Base-by-base conservation (phyloP, 2,329 filamentous ascomycete species). In the Monilinia vaccinii-corymbosi region DNA sequence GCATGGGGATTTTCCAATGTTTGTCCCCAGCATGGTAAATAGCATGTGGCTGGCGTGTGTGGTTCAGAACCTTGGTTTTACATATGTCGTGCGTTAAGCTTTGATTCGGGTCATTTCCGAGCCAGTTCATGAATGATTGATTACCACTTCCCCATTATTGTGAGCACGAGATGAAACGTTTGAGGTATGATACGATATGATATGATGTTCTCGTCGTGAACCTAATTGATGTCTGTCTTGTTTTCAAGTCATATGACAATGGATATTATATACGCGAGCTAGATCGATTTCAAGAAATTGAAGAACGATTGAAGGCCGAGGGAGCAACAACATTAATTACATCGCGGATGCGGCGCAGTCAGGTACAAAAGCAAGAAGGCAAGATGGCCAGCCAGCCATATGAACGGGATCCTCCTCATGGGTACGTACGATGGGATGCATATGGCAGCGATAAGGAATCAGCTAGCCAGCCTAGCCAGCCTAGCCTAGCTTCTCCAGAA, bases 1-100 rank as follows among this genome's bases (percentile, higher is more conserved):
- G n/a, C n/a, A n/a, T n/a, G n/a, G n/a, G n/a, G 25, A 28, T 3
- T 32, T 14, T 55, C 21, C 28, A 55, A 23, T 55, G 4, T 11
- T 32, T n/a, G n/a, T n/a, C n/a, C n/a, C 13, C 38, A 44, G 23
- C 23, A 25, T 25, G 21, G 13, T 6, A 6, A n/a, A 21, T 32
- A 21, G 6, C 25, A n/a, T 11, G 31, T 44, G 51, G 18, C n/a
- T n/a, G 51, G 38, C n/a, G 38, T 55, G 38, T 13, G 38, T 55
- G 23, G 7, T 18, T 45, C 28, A 55, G 25, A 38, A 13, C 23
- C 50, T 42, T 9, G 40, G 40, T 21, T 2, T 18, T 55, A 16
- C 25, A 53, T 53, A 55, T 55, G 51, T 55, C n/a, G 51, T 55
- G 51, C 51, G 51, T 55, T 55, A 40, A 16, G 38, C 51, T 13